Evolutionary conservation across 192 early-diverging fungal species (phyloP).

Genomic region (Backusella psychrophila): DNA sequence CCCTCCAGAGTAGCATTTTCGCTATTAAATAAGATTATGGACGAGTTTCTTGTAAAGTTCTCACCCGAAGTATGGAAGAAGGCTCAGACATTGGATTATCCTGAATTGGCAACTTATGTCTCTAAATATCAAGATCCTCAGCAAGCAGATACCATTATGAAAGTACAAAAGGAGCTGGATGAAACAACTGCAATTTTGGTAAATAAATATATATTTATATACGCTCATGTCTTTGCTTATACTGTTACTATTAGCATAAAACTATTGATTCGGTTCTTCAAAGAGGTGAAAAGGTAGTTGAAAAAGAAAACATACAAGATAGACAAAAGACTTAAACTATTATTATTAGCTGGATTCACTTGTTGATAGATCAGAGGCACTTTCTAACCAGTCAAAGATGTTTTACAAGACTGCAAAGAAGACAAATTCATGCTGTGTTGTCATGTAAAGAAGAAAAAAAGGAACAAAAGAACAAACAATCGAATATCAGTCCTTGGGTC

Average conservation of each 20-base stretch:
- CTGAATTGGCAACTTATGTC: constrained; percentile 72
- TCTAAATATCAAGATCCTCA: constrained; percentile 89
- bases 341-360: constrained; percentile 68
- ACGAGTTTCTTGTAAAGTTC: constrained; percentile 79
- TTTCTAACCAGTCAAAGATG: constrained; percentile 90
- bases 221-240: background rate
- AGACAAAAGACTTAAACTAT: background rate
- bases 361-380: constrained; percentile 75
- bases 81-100: constrained; percentile 48
- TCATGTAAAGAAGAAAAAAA: constrained; percentile 34
- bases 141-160: constrained; percentile 87
- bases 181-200: constrained; percentile 94
- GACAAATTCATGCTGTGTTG: constrained; percentile 74
- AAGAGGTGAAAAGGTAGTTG: constrained; percentile 71
- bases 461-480: no score
- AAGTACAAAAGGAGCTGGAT: constrained; percentile 94
- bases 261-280: constrained; percentile 90
- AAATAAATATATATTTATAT: background rate
- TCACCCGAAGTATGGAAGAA: constrained; percentile 42
- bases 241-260: constrained; percentile 58
- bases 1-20: constrained; percentile 87
- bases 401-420: constrained; percentile 98
- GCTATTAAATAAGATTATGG: constrained; percentile 78
- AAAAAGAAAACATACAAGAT: background rate
- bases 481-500: no score